Percentiles rank a stretch among this genome's conserved stretches.
phyloP scores from a whole-genome alignment of 2,329 filamentous ascomycete species.

The Diplocarpon rosae region DNA sequence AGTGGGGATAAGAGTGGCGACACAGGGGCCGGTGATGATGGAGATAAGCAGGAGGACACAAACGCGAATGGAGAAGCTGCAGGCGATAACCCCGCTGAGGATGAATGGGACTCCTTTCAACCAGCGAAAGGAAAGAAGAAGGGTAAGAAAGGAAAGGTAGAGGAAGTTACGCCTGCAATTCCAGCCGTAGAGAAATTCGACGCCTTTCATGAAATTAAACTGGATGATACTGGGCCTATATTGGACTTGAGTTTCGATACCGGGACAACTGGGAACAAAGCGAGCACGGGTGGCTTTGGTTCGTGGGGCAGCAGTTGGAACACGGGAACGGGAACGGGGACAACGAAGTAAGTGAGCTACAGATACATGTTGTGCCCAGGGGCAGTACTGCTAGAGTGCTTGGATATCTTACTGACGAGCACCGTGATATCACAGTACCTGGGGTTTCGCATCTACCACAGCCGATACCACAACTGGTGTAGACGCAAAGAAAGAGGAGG shows the following conservation, averaged over 20 bases:
- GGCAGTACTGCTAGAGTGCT: background rate
- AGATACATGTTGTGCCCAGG: background rate
- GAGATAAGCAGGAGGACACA: constrained; percentile 28
- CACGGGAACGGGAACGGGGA: constrained; percentile 30
- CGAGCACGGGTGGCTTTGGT: constrained; percentile 34
- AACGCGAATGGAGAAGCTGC: constrained; percentile 28
- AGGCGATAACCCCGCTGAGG: constrained; percentile 32
- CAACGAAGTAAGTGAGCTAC: constrained; percentile 14
- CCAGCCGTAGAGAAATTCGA: constrained; percentile 32
- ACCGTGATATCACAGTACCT: constrained; percentile 12
- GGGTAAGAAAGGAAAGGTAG: constrained; percentile 34
- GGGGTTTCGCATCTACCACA: constrained; percentile 19
- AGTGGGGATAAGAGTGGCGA: constrained; percentile 28
- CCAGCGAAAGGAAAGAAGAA: constrained; percentile 44
- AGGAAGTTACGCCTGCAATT: constrained; percentile 28
- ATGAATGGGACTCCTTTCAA: constrained; percentile 40
- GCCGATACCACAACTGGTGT: constrained; percentile 29
- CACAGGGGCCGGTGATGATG: constrained; percentile 26
- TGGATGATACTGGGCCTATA: constrained; percentile 50
- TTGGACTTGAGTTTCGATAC: constrained; percentile 44
- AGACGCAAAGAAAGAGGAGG: constrained; percentile 33
- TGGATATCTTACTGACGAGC: background rate
- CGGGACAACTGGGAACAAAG: constrained; percentile 33
- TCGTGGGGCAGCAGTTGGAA: constrained; percentile 51
- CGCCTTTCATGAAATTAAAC: constrained; percentile 58